A percentile compares a stretch with the other conserved stretches of the same genome.
phyloP scores from a whole-genome alignment of 202 grass and related monocot genomes.

The Brachypodium distachyon region DNA sequence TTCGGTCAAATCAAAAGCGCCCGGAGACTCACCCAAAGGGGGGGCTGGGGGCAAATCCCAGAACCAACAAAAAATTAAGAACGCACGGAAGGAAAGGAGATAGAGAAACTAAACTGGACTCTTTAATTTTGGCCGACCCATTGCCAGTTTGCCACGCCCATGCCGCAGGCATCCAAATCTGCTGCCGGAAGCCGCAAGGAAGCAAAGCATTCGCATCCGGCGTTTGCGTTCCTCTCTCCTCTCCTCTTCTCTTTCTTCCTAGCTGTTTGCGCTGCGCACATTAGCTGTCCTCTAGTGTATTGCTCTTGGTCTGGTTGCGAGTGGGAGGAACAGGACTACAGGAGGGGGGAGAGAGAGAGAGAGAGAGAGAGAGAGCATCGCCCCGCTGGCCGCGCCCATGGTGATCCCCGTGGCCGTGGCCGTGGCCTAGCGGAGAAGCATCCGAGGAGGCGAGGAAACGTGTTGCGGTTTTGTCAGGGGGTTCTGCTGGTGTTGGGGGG shows the following conservation, averaged over 20 bases:
- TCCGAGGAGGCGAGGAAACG: not conserved
- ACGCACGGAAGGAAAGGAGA: not conserved
- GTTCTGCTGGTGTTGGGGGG: not conserved
- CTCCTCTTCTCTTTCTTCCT: not conserved
- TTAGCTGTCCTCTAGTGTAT: slow-evolving; percentile 24
- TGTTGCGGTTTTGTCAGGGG: not conserved
- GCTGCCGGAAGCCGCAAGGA: slow-evolving; percentile 28
- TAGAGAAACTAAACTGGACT: not conserved
- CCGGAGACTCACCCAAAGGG: too few species aligned
- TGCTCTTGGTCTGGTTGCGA: not conserved
- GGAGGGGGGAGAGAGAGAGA: not conserved
- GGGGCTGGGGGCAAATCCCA: too few species aligned
- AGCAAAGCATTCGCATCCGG: slow-evolving; percentile 39
- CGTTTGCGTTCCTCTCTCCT: slow-evolving; percentile 1
- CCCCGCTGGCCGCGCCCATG: slow-evolving; percentile 20
- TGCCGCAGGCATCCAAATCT: slow-evolving; percentile 33
- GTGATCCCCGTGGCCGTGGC: slow-evolving; percentile 30
- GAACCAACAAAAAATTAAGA: slow-evolving; percentile 15
- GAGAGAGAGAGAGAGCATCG: not conserved
- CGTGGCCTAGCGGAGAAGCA: slow-evolving; percentile 4
- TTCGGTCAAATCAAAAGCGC: slow-evolving; percentile 25
- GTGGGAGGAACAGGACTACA: not conserved
- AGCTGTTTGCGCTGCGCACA: not conserved
- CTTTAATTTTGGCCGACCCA: slow-evolving; percentile 9
- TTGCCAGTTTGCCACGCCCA: not conserved